Evolutionary conservation across 2,329 filamentous ascomycete genomes (phyloP), one percentile per base, ranked within the genome.

Genomic region (Pseudodiploospora longispora): DNA sequence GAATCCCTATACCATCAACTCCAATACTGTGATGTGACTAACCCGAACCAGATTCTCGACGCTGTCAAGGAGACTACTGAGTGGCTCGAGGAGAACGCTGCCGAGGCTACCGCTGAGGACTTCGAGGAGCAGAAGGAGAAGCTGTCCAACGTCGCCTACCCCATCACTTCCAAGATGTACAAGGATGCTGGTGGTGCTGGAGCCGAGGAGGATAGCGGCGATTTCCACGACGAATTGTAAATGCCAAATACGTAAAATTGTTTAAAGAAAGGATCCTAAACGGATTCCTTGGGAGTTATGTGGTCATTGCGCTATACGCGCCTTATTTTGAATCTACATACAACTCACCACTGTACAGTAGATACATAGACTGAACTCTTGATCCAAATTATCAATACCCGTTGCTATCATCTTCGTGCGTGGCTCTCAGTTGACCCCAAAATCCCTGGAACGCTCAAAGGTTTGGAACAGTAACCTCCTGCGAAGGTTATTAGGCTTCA

Each of bases 71-170:
- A 98, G 76, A 76, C 88, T 52, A 84, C 83, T 59, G 90, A 96
- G 67, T 98, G 93, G 93, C 83, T 98, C 48, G 90, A 96, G 58
- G 88, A 95, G 80, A 94, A 96, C 72, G 87, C 80, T 55, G 81
- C 84, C 55, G 84, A 85, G 42, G 93, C 93, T 52, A 80, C 76
- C 55, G 77, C 88, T 48, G 91, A 96, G 75, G 93, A 97, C 75
- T 96, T 97, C 60, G 90, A 96, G 71, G 93, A 98, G 81, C 91
- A 97, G 78, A 95, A 94, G 78, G 91, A 98, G 85, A 96, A 96
- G 80, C 80, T 98, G 56, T 94, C 87, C 59, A 85, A 86, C 68
- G 87, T 96, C 53, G 93, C 93, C 43, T 96, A 97, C 75, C 93
- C 93, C 56, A 98, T 98, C 73, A 98, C 93, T 59, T 95, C 87